A percentile compares a stretch with the other conserved stretches of the same genome.
These are phyloP conservation scores for Pythium dissotocum DNA, from an alignment of 352 stramenopile genomes.

Conservation along the genomic window DNA sequence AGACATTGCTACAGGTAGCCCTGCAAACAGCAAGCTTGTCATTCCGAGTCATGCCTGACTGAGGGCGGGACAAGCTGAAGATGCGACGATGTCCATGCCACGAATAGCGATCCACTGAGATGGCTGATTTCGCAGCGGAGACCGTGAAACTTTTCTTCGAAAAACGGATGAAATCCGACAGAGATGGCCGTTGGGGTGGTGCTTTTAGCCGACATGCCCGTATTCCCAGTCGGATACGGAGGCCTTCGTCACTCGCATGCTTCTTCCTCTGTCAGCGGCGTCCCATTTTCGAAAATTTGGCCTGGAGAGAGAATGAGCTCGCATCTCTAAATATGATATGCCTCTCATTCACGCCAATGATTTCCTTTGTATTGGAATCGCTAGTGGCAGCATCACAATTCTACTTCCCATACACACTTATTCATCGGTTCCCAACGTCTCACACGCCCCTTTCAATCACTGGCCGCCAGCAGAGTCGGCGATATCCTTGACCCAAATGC, in stretches of 20 bases:
- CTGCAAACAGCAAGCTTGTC: background rate
- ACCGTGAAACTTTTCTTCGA: background rate
- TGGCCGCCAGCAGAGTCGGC: background rate
- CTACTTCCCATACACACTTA: background rate
- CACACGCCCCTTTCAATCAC: background rate
- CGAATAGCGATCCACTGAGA: background rate
- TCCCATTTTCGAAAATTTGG: background rate
- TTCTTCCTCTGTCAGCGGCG: background rate
- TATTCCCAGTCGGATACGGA: too few relatives aligned
- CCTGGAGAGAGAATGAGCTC: background rate
- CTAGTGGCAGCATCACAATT: background rate
- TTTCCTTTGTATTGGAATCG: background rate
- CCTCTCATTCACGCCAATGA: background rate
- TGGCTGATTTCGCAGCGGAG: background rate
- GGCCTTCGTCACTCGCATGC: too few relatives aligned
- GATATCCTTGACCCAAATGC: slow-evolving; percentile 73
- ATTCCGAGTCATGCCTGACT: background rate
- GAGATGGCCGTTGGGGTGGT: too few relatives aligned
- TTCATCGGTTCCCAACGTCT: background rate
- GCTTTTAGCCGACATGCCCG: too few relatives aligned
- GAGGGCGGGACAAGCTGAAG: background rate
- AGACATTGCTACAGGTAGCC: background rate
- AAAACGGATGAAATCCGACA: too few relatives aligned
- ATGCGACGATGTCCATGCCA: background rate
- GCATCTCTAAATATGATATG: background rate